Evolutionary conservation across 78 protist genomes (phyloP), one percentile per base, ranked within the genome.

Genomic region (Speleostelium caveatum): DNA sequence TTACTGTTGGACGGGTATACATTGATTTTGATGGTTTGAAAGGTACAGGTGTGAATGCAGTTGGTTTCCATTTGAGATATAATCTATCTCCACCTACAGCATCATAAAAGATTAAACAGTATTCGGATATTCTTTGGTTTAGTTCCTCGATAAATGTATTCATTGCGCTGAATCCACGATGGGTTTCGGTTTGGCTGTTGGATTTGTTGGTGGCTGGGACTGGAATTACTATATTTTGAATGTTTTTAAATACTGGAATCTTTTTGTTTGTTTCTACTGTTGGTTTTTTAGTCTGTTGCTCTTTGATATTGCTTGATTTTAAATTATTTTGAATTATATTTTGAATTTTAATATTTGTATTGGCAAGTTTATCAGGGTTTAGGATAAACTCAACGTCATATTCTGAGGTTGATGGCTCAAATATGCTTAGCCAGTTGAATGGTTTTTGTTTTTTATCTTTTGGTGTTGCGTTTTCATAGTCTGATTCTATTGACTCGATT

Each of bases 11-110:
- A 26, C 35, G 51, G 0, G 76, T 26, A 41, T 79, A 79, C 41
- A 67, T 53, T 45, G 89, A 65, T 68, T 79, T 79, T 16, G 67
- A 56, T 55, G 89, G 89, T 68, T 79, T 79, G 17, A 79, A 67
- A 22, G 89, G 30, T 22, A 19, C 16, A 67, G 89, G 89, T 28
- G 28, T 7, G 12, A 55, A 53, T 2, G 63, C 69, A 3, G 58
- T 21, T 19, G 45, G 28, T 16, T 67, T 67, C 89, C 89, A 79
- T 56, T 79, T 65, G 6, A 79, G 16, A 24, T 51, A 35, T 1
- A 79, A 38, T 55, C 55, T 67, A 55, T 51, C 42, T 22, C 89
- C 89, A 53, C 89, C 89, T 55, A 79, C 53, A 8, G 53, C 58
- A 67, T 79, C 89, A 79, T 79, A 79, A 39, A 33, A 39, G 36